Evolutionary conservation across 2,329 filamentous ascomycete genomes (phyloP), one percentile per base, ranked within the genome.

Genomic region (Apiospora aurea): DNA sequence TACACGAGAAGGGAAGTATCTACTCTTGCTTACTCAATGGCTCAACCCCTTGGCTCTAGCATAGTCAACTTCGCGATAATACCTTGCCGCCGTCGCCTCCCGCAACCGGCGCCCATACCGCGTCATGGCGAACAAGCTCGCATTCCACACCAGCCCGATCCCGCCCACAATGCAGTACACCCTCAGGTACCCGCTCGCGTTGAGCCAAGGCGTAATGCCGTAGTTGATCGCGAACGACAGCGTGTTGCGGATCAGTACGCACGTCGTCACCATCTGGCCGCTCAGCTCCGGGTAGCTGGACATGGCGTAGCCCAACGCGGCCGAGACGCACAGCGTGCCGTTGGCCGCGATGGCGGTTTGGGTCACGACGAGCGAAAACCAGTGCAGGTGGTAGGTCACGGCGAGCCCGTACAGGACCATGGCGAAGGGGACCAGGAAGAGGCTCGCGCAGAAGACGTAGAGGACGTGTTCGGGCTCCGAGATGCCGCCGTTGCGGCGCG

Each of bases 151-250:
- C 61, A 83, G 73, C 0, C 79, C 79, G 72, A 83, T 73, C 0
- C 77, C 82, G 4, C 80, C 83, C 1, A 80, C 74, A 38, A 81
- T 81, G 68, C 83, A 74, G 38, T 79, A 85, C 1, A 81, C 79
- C 69, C 82, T 81, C 43, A 81, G 80, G 66, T 82, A 81, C 0
- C 83, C 83, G 72, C 81, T 80, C 21, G 78, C 75, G 0, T 78
- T 77, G 0, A 82, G 77, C 81, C 81, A 83, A 0, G 81, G 81
- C 0, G 81, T 82, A 47, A 82, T 79, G 24, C 86, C 87, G 76
- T 88, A 89, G 41, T 82, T 81, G 43, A 87, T 81, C 7, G 84
- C 85, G 75, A 87, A 87, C 38, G 79, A 82, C 83, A 87, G 86
- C 0, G 84, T 87, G 73, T 87, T 87, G 13, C 86, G 78, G 64